Evolutionary conservation across 768 basidiomycete species (phyloP).

Genomic region (Exidia glandulosa): DNA sequence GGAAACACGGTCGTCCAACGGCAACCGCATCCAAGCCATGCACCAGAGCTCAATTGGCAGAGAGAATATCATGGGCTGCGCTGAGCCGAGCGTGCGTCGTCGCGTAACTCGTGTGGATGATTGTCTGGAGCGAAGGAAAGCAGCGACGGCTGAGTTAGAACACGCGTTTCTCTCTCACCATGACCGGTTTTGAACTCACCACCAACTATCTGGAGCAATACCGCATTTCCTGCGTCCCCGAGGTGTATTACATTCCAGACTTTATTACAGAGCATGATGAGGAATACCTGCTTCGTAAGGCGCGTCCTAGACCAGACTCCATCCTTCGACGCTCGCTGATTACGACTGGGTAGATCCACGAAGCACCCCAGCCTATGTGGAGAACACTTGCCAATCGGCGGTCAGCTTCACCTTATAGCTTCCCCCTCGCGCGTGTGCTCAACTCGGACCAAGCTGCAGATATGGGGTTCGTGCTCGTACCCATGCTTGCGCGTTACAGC

Average conservation of each 20-base stretch:
- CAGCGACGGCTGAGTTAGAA: too few relatives aligned
- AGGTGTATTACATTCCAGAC: slow-evolving; percentile 61
- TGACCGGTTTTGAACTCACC: too few relatives aligned
- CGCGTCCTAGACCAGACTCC: slow-evolving; percentile 13
- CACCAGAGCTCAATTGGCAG: too few relatives aligned
- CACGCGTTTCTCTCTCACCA: too few relatives aligned
- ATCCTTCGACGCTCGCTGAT: background rate
- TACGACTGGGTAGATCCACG: slow-evolving; percentile 49
- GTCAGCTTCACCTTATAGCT: slow-evolving; percentile 32
- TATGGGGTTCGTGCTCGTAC: slow-evolving; percentile 44
- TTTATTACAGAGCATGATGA: slow-evolving; percentile 71
- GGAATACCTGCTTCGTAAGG: slow-evolving; percentile 67
- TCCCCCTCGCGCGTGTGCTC: background rate
- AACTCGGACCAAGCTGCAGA: slow-evolving; percentile 40
- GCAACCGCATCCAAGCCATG: too few relatives aligned
- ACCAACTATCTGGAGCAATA: background rate
- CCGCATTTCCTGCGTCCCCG: slow-evolving; percentile 3
- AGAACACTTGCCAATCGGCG: slow-evolving; percentile 62
- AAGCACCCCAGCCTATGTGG: slow-evolving; percentile 72
- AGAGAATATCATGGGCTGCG: too few relatives aligned
- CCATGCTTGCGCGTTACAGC: slow-evolving; percentile 1
- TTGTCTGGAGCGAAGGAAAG: too few relatives aligned
- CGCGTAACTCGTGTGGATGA: too few relatives aligned
- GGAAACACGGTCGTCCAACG: too few relatives aligned
- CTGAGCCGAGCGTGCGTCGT: too few relatives aligned